A percentile compares a stretch with the other conserved stretches of the same genome.
phyloP scores from a whole-genome alignment of 2,329 filamentous ascomycete genomes.

The Curvularia verruculosa region DNA sequence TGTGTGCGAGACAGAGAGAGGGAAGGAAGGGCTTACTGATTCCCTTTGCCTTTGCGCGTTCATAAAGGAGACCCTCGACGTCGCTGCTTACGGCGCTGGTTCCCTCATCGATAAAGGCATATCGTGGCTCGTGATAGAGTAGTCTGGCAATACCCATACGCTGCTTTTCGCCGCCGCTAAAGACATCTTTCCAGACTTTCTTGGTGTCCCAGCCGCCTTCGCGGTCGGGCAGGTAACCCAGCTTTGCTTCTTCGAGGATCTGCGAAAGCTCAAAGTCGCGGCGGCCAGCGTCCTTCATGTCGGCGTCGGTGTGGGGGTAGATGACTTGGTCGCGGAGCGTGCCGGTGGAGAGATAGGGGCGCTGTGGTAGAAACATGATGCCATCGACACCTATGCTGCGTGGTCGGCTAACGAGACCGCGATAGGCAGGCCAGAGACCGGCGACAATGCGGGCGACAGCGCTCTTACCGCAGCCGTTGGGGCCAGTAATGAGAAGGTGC shows the following conservation, averaged over 20 bases:
- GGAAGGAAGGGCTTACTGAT: constrained; percentile 72
- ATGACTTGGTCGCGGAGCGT: constrained; percentile 97
- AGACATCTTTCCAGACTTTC: constrained; percentile 98
- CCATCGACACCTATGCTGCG: constrained; percentile 82
- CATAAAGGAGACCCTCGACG: constrained; percentile 91
- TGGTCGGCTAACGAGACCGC: constrained; percentile 86
- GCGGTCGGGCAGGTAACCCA: constrained; percentile 87
- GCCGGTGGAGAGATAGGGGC: constrained; percentile 88
- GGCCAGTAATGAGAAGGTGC: constrained; percentile 90
- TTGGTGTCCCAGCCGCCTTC: constrained; percentile 96
- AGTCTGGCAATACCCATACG: constrained; percentile 88
- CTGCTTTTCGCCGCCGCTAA: constrained; percentile 98
- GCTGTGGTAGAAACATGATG: constrained; percentile 97
- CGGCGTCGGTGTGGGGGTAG: constrained; percentile 91
- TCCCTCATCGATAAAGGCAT: constrained; percentile 93
- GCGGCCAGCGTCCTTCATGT: constrained; percentile 84
- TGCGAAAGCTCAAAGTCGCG: constrained; percentile 78
- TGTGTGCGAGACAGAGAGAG: background rate
- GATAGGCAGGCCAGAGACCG: constrained; percentile 94
- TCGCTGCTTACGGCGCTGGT: constrained; percentile 94
- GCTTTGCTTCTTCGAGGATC: constrained; percentile 79
- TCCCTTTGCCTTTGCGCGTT: constrained; percentile 87
- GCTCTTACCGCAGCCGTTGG: constrained; percentile 93
- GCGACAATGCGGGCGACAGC: constrained; percentile 86
- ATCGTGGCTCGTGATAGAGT: constrained; percentile 92